A percentile compares a stretch with the other conserved stretches of the same genome.
Evolutionary conservation across 2,329 filamentous ascomycete species (phyloP).

Genomic region (Aschersonia sp.): DNA sequence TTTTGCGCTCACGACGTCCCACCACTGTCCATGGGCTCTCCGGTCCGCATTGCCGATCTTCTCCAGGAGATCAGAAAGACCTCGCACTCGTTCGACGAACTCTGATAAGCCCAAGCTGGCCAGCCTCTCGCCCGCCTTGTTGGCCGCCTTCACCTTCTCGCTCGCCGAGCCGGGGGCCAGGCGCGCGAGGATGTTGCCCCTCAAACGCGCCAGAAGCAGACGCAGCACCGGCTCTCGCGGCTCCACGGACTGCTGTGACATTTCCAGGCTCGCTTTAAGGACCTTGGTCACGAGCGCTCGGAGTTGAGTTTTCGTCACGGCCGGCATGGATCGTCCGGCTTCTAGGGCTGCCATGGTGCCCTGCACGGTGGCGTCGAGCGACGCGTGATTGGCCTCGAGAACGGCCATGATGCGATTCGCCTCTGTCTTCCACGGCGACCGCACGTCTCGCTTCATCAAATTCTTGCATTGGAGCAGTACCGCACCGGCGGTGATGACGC

Average conservation of each 20-base stretch:
- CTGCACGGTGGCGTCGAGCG: slow-evolving; percentile 38
- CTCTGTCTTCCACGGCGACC: slow-evolving; percentile 63
- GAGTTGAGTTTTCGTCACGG: slow-evolving; percentile 44
- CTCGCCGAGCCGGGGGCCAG: slow-evolving; percentile 51
- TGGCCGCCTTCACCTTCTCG: slow-evolving; percentile 57
- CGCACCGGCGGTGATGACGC: slow-evolving; percentile 59
- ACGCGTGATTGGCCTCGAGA: slow-evolving; percentile 41
- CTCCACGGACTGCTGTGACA: slow-evolving; percentile 23
- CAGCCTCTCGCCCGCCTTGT: slow-evolving; percentile 53
- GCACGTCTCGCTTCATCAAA: slow-evolving; percentile 66
- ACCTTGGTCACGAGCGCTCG: slow-evolving; percentile 44
- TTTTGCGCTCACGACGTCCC: slow-evolving; percentile 49
- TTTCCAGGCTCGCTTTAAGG: slow-evolving; percentile 33
- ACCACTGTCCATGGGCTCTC: slow-evolving; percentile 54
- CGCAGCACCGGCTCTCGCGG: slow-evolving; percentile 45
- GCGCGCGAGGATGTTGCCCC: slow-evolving; percentile 50
- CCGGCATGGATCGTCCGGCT: slow-evolving; percentile 47
- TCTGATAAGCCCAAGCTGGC: slow-evolving; percentile 57
- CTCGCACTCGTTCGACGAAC: slow-evolving; percentile 54
- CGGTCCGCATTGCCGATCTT: slow-evolving; percentile 53
- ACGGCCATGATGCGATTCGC: slow-evolving; percentile 56
- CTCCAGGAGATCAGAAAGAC: slow-evolving; percentile 54
- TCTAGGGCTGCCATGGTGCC: slow-evolving; percentile 50
- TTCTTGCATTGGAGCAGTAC: slow-evolving; percentile 73
- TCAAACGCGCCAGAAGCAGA: slow-evolving; percentile 52